These are phyloP conservation scores for Zopfochytrium polystomum DNA, from an alignment of 371 early-diverging fungal genomes.

Conservation along the genomic window DNA sequence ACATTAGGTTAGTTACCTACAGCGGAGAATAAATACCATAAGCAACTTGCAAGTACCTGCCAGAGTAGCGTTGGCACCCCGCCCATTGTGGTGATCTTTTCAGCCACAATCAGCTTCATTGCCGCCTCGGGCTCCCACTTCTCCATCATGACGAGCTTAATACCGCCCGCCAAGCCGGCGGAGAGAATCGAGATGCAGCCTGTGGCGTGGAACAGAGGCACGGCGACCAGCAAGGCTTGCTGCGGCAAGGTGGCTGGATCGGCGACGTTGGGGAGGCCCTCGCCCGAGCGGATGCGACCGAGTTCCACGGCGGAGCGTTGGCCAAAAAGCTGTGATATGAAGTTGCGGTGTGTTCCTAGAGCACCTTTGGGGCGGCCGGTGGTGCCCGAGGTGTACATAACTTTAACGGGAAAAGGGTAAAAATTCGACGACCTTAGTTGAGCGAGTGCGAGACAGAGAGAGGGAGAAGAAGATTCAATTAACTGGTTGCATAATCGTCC, in stretches of 20 bases:
- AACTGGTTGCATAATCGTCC: too few relatives aligned
- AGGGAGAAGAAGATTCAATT: too few relatives aligned
- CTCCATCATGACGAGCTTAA: slow-evolving; percentile 19
- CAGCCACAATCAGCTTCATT: slow-evolving; percentile 20
- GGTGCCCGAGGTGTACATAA: slow-evolving; percentile 9
- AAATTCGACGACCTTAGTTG: too few relatives aligned
- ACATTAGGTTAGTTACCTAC: background rate
- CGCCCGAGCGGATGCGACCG: background rate
- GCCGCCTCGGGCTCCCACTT: slow-evolving; percentile 24
- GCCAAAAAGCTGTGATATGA: slow-evolving; percentile 1
- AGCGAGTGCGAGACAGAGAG: too few relatives aligned
- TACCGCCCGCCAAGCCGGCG: slow-evolving; percentile 4
- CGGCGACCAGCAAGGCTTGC: slow-evolving; percentile 10
- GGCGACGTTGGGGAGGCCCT: background rate
- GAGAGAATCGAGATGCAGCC: slow-evolving; percentile 13
- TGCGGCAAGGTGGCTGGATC: too few relatives aligned
- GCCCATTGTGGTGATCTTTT: slow-evolving; percentile 16
- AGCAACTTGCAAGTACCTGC: slow-evolving; percentile 9
- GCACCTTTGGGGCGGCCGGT: slow-evolving; percentile 13
- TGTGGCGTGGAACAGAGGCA: slow-evolving; percentile 31
- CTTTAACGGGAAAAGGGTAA: too few relatives aligned
- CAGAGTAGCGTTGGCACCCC: slow-evolving; percentile 24
- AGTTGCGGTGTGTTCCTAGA: slow-evolving; percentile 12
- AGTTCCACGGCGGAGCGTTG: background rate
- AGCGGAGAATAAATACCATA: background rate